phyloP scores from a whole-genome alignment of 257 asterid genomes.

The Solanum paucissectum region DNA sequence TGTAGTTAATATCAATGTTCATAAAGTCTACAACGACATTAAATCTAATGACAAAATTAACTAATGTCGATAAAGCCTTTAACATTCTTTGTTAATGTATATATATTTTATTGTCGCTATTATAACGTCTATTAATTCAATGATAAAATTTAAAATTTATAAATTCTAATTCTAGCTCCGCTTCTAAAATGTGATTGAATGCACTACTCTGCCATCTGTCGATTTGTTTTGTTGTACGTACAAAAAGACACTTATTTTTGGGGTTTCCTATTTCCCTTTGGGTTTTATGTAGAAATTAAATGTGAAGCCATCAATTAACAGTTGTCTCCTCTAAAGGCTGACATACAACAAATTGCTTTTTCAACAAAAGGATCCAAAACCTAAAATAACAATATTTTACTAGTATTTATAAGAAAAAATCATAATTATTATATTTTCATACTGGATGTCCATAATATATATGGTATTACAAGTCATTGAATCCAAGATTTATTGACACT shows the following conservation, averaged over 20 bases:
- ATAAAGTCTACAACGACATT: fast-evolving
- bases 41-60: no score
- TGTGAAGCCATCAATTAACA: not conserved
- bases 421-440: not conserved
- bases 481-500: no score
- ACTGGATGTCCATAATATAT: not conserved
- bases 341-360: not conserved
- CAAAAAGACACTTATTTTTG: not conserved
- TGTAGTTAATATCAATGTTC: no score
- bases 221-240: not conserved
- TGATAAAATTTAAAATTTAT: not conserved
- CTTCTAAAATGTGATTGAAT: not conserved
- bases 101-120: no score
- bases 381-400: no score
- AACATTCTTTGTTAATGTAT: fast-evolving
- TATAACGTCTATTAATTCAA: not conserved
- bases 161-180: not conserved
- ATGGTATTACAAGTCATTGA: no score
- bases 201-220: not conserved
- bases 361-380: not conserved
- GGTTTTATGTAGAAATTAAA: not conserved
- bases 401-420: no score
- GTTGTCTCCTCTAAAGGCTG: not conserved
- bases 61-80: fast-evolving
- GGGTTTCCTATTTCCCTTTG: not conserved